Conservation (phyloP, 2,329 filamentous ascomycete genomes). For the Alternaria arborescens region DNA sequence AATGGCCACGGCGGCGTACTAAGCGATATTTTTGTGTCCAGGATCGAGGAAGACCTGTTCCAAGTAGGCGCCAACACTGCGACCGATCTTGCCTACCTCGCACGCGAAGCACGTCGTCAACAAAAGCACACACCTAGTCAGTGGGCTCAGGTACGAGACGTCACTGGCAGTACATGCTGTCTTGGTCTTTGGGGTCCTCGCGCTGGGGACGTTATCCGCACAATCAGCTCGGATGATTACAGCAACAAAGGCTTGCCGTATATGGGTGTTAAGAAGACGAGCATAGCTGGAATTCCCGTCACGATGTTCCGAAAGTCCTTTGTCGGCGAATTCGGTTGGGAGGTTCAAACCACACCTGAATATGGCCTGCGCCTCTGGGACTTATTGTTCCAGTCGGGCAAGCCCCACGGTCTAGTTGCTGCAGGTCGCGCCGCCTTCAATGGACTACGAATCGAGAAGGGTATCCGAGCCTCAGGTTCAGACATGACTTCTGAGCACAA, state of each 20-base stretch:
- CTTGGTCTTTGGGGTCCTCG: constrained; percentile 70
- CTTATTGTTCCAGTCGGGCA: constrained; percentile 63
- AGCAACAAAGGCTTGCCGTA: constrained; percentile 59
- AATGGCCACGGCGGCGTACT: constrained; percentile 63
- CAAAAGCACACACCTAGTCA: constrained; percentile 50
- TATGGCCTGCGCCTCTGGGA: constrained; percentile 68
- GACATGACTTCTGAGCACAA: constrained; percentile 70
- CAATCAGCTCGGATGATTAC: constrained; percentile 58
- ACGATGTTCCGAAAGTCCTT: constrained; percentile 65
- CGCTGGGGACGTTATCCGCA: constrained; percentile 60
- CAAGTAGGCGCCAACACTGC: constrained; percentile 67
- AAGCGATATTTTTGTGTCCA: constrained; percentile 66
- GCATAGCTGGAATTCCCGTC: constrained; percentile 65
- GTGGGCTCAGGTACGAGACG: constrained; percentile 64
- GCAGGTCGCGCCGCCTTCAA: constrained; percentile 68
- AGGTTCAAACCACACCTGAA: constrained; percentile 68
- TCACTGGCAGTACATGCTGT: constrained; percentile 68
- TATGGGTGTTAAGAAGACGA: constrained; percentile 59
- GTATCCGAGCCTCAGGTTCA: constrained; percentile 64
- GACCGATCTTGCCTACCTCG: constrained; percentile 63
- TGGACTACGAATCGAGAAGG: constrained; percentile 67
- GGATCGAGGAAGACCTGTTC: constrained; percentile 60
- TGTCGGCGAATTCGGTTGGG: constrained; percentile 70
- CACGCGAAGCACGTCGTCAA: constrained; percentile 62
- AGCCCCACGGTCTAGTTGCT: constrained; percentile 64